Evolutionary conservation across 2,329 filamentous ascomycete species (phyloP), one percentile per base, ranked within the genome.

Genomic region (Fusarium sp.): DNA sequence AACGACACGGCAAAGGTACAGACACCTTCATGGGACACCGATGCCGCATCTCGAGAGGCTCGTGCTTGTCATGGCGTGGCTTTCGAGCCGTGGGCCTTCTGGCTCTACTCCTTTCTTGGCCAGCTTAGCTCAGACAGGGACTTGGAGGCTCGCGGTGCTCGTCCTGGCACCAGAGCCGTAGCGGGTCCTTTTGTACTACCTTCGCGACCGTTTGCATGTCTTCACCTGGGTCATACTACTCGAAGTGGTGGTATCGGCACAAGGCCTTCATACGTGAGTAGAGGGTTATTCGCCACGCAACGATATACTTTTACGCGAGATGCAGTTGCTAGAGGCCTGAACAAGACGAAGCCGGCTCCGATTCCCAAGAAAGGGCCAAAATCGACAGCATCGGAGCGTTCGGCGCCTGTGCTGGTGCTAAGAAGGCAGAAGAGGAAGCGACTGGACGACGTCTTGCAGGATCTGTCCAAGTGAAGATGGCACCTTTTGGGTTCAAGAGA

Each of bases 71-170:
- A 76, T 33, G 70, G 68, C 2, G 66, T 72, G 4, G 69, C 73
- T 2, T 78, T 77, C 32, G 76, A 78, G 53, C 57, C 71, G 2
- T 78, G 76, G 75, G 75, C 73, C 1, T 79, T 79, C 43, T 79
- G 77, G 76, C 63, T 78, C 4, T 77, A 77, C 57, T 71, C 75
- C 6, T 71, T 78, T 43, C 70, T 78, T 9, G 77, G 76, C 2
- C 76, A 79, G 41, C 64, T 78, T 5, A 70, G 67, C 15, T 53
- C 68, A 8, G 76, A 79, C 49, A 45, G 53, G 4, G 77, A 79
- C 57, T 57, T 79, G 17, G 58, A 60, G 14, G 46, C 50, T 9
- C 50, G 53, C 0, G 70, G 66, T 1, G 44, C 69, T 8, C 41
- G 42, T 3, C 33, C 65, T 3, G 50, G 68, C 15, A 54, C 54